phyloP scores from a whole-genome alignment of 2,329 filamentous ascomycete genomes.

The Penicillium hordei region DNA sequence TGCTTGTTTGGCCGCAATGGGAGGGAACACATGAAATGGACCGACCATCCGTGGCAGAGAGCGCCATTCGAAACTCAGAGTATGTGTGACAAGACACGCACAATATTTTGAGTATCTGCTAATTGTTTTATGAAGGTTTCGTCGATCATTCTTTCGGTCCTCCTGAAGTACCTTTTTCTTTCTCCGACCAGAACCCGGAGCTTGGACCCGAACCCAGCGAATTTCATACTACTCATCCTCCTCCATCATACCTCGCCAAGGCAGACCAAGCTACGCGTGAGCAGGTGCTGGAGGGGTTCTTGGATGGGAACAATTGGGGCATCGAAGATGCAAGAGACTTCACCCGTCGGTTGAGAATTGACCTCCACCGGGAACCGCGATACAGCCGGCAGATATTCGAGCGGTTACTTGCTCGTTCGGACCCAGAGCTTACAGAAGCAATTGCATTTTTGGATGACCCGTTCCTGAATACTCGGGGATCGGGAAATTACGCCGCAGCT shows the following conservation, averaged over 20 bases:
- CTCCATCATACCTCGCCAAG: background rate
- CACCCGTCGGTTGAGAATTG: conserved; percentile 30
- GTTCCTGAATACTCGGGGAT: conserved; percentile 36
- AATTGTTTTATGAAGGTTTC: conserved; percentile 16
- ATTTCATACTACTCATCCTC: background rate
- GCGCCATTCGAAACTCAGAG: conserved; percentile 25
- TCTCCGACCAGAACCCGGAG: conserved; percentile 21
- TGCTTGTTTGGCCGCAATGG: conserved; percentile 45
- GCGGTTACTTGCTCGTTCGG: conserved; percentile 27
- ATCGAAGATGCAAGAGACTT: conserved; percentile 32
- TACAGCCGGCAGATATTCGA: conserved; percentile 39
- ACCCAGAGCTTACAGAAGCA: conserved; percentile 22
- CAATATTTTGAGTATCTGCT: background rate
- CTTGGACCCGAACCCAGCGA: conserved; percentile 14
- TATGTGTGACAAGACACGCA: conserved; percentile 11
- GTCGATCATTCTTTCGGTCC: conserved; percentile 20
- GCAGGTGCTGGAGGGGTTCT: conserved; percentile 17
- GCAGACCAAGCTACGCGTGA: conserved; percentile 6
- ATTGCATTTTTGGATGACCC: conserved; percentile 39
- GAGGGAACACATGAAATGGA: conserved; percentile 40
- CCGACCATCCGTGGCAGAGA: conserved; percentile 28
- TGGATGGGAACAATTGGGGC: conserved; percentile 22
- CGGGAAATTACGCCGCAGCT: conserved; percentile 36
- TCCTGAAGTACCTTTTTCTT: conserved; percentile 19
- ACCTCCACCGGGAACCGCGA: conserved; percentile 36